Conservation (phyloP, 805 yeast species). For the Kazachstania viticola region DNA sequence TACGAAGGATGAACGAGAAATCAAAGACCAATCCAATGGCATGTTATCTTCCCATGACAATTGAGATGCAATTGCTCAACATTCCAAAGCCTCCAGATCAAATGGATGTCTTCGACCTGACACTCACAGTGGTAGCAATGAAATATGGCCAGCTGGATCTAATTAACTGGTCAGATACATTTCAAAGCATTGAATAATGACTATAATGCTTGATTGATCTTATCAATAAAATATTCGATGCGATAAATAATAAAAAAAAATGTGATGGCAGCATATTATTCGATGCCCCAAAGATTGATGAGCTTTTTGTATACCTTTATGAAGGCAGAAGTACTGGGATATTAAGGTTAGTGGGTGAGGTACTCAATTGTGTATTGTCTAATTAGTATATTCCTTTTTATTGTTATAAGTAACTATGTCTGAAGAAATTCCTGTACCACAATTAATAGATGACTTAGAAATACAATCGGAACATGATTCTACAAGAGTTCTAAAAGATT, state of each 20-base stretch:
- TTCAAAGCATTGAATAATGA: neutral
- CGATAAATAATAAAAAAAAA: neutral
- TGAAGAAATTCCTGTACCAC: slow-evolving; percentile 24
- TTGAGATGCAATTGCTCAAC: slow-evolving; percentile 1
- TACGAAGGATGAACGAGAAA: neutral
- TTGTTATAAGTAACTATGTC: slow-evolving; percentile 15
- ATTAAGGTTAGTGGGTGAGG: too few relatives aligned
- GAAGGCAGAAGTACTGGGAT: neutral
- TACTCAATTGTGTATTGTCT: neutral
- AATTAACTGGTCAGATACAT: slow-evolving; percentile 2
- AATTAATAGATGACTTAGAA: slow-evolving; percentile 24
- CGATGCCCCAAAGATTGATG: neutral
- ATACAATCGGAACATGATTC: slow-evolving; percentile 10
- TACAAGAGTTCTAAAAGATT: slow-evolving; percentile 51
- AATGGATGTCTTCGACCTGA: slow-evolving; percentile 10
- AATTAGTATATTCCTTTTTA: too few relatives aligned
- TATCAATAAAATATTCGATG: neutral
- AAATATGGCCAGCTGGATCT: slow-evolving; percentile 21
- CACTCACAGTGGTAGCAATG: slow-evolving; percentile 11
- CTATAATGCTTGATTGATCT: neutral
- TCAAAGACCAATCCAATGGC: too few relatives aligned
- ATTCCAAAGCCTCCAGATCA: slow-evolving; percentile 3
- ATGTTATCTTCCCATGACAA: slow-evolving; percentile 1
- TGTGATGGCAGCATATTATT: neutral
- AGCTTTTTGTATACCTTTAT: neutral